A percentile compares a stretch with the other conserved stretches of the same genome.
These are phyloP conservation scores for Kodamaea hsintzibuensis DNA, from an alignment of 805 yeast species.

Conservation along the genomic window DNA sequence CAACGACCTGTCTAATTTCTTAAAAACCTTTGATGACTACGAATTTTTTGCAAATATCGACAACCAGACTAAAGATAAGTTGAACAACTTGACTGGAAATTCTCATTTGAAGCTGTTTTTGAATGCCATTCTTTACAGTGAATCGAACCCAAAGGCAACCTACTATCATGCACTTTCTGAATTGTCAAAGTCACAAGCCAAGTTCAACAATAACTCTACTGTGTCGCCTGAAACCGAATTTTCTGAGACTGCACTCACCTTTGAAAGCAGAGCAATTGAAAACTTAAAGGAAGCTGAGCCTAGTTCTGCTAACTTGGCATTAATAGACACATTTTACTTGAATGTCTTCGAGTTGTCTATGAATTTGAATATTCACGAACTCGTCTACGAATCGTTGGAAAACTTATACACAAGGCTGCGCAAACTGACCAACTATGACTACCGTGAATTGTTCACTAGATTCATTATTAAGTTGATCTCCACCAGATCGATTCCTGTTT, in stretches of 20 bases:
- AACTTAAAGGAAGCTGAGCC: constrained; percentile 10
- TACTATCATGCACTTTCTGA: constrained; percentile 34
- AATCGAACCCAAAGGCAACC: constrained; percentile 19
- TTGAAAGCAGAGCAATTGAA: constrained; percentile 29
- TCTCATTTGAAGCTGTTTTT: constrained; percentile 22
- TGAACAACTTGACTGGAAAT: background rate
- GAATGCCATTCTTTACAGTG: constrained; percentile 14
- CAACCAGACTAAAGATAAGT: background rate
- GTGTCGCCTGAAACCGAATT: constrained; percentile 4
- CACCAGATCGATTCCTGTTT: constrained; percentile 19
- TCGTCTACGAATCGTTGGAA: constrained; percentile 20
- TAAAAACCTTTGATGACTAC: constrained; percentile 24
- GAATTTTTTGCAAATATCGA: constrained; percentile 16
- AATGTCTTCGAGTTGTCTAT: constrained; percentile 29
- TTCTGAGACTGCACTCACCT: constrained; percentile 21
- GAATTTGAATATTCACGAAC: constrained; percentile 20
- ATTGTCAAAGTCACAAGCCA: constrained; percentile 21
- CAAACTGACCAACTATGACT: constrained; percentile 9
- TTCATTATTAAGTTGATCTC: constrained; percentile 29
- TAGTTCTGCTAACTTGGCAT: background rate
- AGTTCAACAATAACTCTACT: background rate
- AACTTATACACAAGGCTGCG: constrained; percentile 13
- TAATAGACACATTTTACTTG: constrained; percentile 18
- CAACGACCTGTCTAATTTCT: constrained; percentile 24
- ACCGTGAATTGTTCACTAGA: constrained; percentile 21